Evolutionary conservation across 2,329 filamentous ascomycete genomes (phyloP).

Genomic region (Paracoccidioides lutzii): DNA sequence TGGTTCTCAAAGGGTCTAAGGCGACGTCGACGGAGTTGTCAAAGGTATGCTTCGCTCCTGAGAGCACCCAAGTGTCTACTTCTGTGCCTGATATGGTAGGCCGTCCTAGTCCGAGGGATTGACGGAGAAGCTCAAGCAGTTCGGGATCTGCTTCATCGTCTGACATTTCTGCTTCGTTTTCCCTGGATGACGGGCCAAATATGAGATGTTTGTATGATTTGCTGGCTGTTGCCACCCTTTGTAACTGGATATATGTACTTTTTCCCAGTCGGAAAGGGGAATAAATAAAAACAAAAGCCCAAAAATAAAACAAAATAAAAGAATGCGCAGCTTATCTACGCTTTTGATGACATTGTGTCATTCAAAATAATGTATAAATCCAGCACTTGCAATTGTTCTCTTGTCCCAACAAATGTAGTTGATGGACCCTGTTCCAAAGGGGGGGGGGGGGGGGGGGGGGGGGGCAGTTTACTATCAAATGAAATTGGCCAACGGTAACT

Average conservation of each 20-base stretch:
- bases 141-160: conserved; percentile 87
- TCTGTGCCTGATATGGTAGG: conserved; percentile 40
- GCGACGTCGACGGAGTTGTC: conserved; percentile 90
- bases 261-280: neutral
- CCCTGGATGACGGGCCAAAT: too few species aligned
- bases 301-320: neutral
- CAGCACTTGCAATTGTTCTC: neutral
- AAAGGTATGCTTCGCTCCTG: conserved; percentile 73
- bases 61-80: conserved; percentile 68
- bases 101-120: conserved; percentile 57
- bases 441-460: too few species aligned
- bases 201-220: neutral
- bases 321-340: neutral
- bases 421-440: too few species aligned
- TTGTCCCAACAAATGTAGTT: too few species aligned
- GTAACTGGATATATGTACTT: neutral
- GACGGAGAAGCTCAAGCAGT: conserved; percentile 70
- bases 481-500: too few species aligned
- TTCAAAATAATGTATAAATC: neutral
- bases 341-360: neutral
- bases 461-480: too few species aligned
- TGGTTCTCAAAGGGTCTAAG: conserved; percentile 69
- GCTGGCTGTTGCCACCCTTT: neutral
- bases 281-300: neutral
- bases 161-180: conserved; percentile 46